Evolutionary conservation across 192 early-diverging fungal genomes (phyloP), one percentile per base, ranked within the genome.

Genomic region (Diversispora eburnea): DNA sequence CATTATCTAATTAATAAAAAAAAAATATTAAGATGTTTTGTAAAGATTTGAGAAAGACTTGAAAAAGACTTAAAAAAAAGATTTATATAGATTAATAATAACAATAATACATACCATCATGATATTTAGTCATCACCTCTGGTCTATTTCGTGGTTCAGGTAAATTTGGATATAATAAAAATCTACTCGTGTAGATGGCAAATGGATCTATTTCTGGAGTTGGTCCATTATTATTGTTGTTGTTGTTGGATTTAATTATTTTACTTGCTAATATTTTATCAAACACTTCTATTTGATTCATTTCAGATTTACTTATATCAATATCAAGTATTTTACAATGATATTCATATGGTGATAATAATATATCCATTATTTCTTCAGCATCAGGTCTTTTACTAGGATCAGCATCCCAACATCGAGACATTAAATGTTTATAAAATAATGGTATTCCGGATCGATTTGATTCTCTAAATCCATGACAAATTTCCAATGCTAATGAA

Each of bases 351-450:
- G 69, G 70, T 0, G 78, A 77, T 41, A 77, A 73, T 49, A 82
- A 66, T 6, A 79, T 71, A 2, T 75, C 79, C n/a, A 80, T 63
- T 6, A 83, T 74, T 12, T 80, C 76, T 47, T 83, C 79, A n/a
- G 76, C 76, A 22, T 77, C 76, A 8, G 74, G 77, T 70, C 82
- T 57, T 2, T 70, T 74, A 8, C 56, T 9, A 5, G 81, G 79
- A 54, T 77, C 73, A 47, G 66, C 62, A 69, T 80, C 75, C 81
- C 81, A 83, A 22, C 82, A 83, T 52, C 71, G 56, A 19, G 70
- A 51, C 45, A 83, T 54, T 73, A 83, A 25, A n/a, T 80, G 64
- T 43, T 73, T 72, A 42, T 75, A 83, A 48, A 80, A 76, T 42
- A n/a, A 41, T 5, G 82, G 82, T 5, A 77, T 81, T 0, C 77